Conservation (phyloP, 2,329 filamentous ascomycete species). For the Aspergillus pseudotamarii region DNA sequence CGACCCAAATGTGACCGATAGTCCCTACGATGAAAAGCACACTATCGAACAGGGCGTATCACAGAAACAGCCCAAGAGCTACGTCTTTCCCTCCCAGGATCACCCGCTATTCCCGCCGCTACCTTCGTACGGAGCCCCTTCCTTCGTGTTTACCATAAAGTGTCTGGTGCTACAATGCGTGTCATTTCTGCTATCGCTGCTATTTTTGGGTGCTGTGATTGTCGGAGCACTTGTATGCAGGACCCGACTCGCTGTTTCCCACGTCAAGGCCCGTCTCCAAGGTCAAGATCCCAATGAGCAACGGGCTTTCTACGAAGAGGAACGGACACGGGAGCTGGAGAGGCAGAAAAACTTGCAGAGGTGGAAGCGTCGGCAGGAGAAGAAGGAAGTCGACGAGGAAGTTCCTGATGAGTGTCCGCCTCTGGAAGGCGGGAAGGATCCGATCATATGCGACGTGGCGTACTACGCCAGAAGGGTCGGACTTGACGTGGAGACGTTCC, state of each 20-base stretch:
- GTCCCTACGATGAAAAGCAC: slow-evolving; percentile 10
- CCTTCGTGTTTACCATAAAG: slow-evolving; percentile 65
- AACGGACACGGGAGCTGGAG: slow-evolving; percentile 60
- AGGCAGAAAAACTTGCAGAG: slow-evolving; percentile 61
- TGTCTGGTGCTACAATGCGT: slow-evolving; percentile 66
- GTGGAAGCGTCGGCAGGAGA: slow-evolving; percentile 59
- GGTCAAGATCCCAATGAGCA: slow-evolving; percentile 61
- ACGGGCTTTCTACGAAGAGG: slow-evolving; percentile 74
- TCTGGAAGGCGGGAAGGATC: slow-evolving; percentile 79
- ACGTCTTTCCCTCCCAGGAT: not conserved
- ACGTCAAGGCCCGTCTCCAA: slow-evolving; percentile 57
- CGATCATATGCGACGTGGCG: slow-evolving; percentile 73
- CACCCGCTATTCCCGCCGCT: slow-evolving; percentile 74
- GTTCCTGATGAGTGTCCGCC: slow-evolving; percentile 63
- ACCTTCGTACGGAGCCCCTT: slow-evolving; percentile 78
- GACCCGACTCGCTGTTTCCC: slow-evolving; percentile 56
- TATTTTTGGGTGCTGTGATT: slow-evolving; percentile 76
- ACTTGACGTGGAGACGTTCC: slow-evolving; percentile 78
- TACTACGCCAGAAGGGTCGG: slow-evolving; percentile 90
- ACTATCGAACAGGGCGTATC: not conserved
- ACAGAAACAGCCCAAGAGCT: slow-evolving; percentile 2
- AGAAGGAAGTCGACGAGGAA: slow-evolving; percentile 44
- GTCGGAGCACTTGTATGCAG: slow-evolving; percentile 72
- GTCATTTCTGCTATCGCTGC: slow-evolving; percentile 75
- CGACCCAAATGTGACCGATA: slow-evolving; percentile 16